Evolutionary conservation across 148 eudicot species (phyloP).

Genomic region (Hydrangea macrophylla): DNA sequence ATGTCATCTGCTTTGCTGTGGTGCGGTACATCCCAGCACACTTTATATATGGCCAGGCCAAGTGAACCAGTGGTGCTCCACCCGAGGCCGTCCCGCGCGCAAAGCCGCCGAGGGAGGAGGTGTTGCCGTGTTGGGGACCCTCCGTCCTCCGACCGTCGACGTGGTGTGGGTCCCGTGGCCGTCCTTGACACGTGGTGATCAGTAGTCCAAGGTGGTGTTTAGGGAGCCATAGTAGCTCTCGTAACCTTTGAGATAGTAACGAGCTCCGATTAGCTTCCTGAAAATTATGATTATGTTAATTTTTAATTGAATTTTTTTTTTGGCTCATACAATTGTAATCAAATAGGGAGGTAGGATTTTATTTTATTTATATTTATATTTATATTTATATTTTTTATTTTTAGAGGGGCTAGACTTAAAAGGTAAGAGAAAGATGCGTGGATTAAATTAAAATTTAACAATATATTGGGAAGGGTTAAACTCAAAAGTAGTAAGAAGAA

Average conservation of each 20-base stretch:
- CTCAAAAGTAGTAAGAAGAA: too few species aligned
- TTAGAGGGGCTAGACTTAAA: too few species aligned
- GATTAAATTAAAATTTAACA: too few species aligned
- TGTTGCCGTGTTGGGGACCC: conserved; percentile 41
- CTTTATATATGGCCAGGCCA: conserved; percentile 90
- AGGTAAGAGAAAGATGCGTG: too few species aligned
- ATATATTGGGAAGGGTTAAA: too few species aligned
- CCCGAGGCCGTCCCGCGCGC: conserved; percentile 87
- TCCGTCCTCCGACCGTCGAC: conserved; percentile 70
- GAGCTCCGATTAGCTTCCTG: conserved; percentile 89
- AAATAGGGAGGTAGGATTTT: too few species aligned
- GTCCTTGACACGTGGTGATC: conserved; percentile 75
- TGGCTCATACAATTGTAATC: too few species aligned
- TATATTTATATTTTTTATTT: too few species aligned
- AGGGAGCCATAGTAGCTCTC: conserved; percentile 58
- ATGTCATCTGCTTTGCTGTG: conserved; percentile 54
- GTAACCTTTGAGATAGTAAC: conserved; percentile 78
- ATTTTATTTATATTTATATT: too few species aligned
- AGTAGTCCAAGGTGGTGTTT: conserved; percentile 48
- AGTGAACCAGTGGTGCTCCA: conserved; percentile 76
- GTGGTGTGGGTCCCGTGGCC: conserved; percentile 95
- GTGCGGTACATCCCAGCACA: conserved; percentile 64
- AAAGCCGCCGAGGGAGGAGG: conserved; percentile 52
- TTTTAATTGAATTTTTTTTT: too few species aligned
- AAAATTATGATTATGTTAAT: too few species aligned